These are phyloP conservation scores for Suzukiozyma palmioleophila DNA, from an alignment of 1,139 yeast species.

Conservation along the genomic window DNA sequence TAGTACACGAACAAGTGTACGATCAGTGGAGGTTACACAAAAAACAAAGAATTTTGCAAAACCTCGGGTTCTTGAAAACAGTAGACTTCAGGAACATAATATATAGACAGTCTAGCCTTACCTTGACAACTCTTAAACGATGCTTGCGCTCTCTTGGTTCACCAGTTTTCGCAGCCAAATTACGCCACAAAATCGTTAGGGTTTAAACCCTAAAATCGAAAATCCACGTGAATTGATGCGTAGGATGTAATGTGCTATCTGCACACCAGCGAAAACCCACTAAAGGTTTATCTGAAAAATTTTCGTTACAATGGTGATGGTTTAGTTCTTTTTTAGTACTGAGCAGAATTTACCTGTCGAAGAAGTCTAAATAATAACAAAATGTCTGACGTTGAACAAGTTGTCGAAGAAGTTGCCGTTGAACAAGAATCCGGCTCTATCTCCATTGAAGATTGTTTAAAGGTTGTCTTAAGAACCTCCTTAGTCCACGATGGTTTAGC, in stretches of 20 bases:
- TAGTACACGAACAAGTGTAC: too few relatives aligned
- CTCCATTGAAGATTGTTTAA: constrained; percentile 97
- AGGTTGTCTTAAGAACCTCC: constrained; percentile 97
- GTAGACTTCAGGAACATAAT: too few relatives aligned
- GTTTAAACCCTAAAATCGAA: too few relatives aligned
- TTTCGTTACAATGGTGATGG: constrained; percentile 6
- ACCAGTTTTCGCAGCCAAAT: too few relatives aligned
- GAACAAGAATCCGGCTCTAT: constrained; percentile 83
- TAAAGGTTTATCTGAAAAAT: constrained; percentile 12
- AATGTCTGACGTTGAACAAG: constrained; percentile 87
- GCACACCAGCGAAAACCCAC: background rate
- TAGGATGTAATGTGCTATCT: background rate
- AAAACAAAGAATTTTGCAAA: too few relatives aligned
- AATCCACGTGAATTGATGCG: background rate
- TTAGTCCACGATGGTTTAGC: constrained; percentile 99
- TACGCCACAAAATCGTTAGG: too few relatives aligned
- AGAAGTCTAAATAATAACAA: constrained; percentile 58
- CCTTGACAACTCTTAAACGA: too few relatives aligned
- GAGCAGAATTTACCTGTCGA: constrained; percentile 80
- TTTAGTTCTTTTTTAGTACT: constrained; percentile 39
- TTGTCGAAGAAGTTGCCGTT: constrained; percentile 81
- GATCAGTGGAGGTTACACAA: too few relatives aligned
- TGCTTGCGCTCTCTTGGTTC: too few relatives aligned
- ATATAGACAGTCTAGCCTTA: too few relatives aligned
- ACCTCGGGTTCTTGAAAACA: too few relatives aligned